phyloP scores from a whole-genome alignment of 495 filamentous ascomycete genomes.

The Acidiella bohemica region DNA sequence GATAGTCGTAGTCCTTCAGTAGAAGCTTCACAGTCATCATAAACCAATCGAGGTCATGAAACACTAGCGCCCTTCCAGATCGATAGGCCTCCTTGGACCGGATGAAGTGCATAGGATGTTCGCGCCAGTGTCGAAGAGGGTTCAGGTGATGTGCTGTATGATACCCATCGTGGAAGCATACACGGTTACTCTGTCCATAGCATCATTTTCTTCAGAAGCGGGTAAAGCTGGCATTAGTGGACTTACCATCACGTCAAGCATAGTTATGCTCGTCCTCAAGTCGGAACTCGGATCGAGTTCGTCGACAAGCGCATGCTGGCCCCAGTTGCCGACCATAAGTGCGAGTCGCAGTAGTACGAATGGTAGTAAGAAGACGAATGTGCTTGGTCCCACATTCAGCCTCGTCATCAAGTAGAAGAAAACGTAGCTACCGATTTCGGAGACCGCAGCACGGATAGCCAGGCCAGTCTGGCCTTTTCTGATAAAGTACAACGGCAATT shows the following conservation, averaged over 20 bases:
- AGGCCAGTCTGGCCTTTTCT: slow-evolving; percentile 38
- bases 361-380: slow-evolving; percentile 49
- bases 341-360: slow-evolving; percentile 46
- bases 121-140: slow-evolving; percentile 58
- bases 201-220: background rate
- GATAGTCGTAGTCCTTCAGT: slow-evolving; percentile 46
- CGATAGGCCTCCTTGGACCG: slow-evolving; percentile 46
- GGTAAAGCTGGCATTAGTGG: background rate
- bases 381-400: slow-evolving; percentile 38
- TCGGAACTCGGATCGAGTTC: slow-evolving; percentile 54
- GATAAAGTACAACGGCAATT: slow-evolving; percentile 60
- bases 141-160: slow-evolving; percentile 68
- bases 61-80: slow-evolving; percentile 48
- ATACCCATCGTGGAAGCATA: slow-evolving; percentile 66
- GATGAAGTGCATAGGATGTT: slow-evolving; percentile 55
- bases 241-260: slow-evolving; percentile 58
- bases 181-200: slow-evolving; percentile 46
- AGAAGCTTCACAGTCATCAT: slow-evolving; percentile 50
- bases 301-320: slow-evolving; percentile 62
- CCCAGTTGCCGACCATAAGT: slow-evolving; percentile 65
- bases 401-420: slow-evolving; percentile 35
- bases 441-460: slow-evolving; percentile 42
- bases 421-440: slow-evolving; percentile 36
- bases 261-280: slow-evolving; percentile 55
- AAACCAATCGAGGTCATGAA: slow-evolving; percentile 58